These are phyloP conservation scores for Cyclostephanos tholiformis DNA, from an alignment of 108 stramenopile species.

Conservation along the genomic window DNA sequence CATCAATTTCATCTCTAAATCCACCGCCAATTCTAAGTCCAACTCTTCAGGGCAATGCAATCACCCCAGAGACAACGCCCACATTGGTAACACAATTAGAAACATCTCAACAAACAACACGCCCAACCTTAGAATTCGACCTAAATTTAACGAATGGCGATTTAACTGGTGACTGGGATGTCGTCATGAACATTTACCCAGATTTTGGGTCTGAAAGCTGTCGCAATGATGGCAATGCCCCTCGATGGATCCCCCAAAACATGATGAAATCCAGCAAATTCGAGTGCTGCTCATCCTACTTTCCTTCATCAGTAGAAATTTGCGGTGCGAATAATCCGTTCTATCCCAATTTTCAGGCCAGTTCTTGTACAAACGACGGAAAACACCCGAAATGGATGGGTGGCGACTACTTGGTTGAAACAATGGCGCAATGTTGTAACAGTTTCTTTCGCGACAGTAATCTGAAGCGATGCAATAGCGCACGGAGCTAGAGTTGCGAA, in stretches of 20 bases:
- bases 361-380: constrained; percentile 29
- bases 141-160: not conserved
- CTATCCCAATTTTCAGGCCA: constrained; percentile 23
- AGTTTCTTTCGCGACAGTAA: constrained; percentile 18
- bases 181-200: constrained; percentile 7
- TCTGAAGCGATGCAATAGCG: not conserved
- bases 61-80: not conserved
- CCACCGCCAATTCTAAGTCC: not conserved
- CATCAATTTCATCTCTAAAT: not conserved
- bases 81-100: no score
- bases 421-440: constrained; percentile 17
- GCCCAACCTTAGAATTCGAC: not conserved
- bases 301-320: not conserved
- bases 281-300: constrained; percentile 15
- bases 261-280: not conserved
- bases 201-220: constrained; percentile 7
- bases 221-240: constrained; percentile 21
- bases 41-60: not conserved
- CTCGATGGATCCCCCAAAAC: constrained; percentile 6
- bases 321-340: constrained; percentile 18
- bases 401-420: constrained; percentile 17
- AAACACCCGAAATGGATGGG: constrained; percentile 26
- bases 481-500: no score
- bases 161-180: not conserved
- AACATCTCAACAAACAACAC: no score